Evolutionary conservation across 176 grass and related monocot genomes (phyloP).

Genomic region (Typha latifolia): DNA sequence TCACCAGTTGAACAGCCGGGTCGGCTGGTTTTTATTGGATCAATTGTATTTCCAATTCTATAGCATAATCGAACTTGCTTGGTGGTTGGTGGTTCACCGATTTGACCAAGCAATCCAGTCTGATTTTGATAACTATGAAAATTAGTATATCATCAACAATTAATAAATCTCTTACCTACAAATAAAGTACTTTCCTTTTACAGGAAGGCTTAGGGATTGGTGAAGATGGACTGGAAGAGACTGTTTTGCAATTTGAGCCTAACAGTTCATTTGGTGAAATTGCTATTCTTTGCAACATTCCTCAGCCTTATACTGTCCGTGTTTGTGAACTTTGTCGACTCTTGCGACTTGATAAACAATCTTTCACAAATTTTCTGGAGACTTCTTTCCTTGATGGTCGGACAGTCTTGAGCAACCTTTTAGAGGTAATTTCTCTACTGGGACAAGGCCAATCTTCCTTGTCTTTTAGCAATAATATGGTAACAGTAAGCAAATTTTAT

Average conservation of each 20-base stretch:
- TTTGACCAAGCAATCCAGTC: too few species aligned
- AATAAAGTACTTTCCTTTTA: neutral
- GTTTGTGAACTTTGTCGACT: slow-evolving; percentile 73
- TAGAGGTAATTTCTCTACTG: slow-evolving; percentile 32
- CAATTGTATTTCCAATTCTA: too few species aligned
- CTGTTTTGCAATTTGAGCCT: slow-evolving; percentile 5
- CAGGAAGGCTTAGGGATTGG: slow-evolving; percentile 4
- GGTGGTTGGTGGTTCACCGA: too few species aligned
- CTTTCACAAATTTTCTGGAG: slow-evolving; percentile 76
- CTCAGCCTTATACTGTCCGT: slow-evolving; percentile 69
- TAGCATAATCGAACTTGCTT: too few species aligned
- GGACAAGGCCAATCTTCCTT: neutral
- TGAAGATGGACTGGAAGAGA: slow-evolving; percentile 9
- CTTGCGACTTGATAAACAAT: slow-evolving; percentile 73
- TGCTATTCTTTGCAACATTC: slow-evolving; percentile 19
- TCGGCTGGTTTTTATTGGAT: too few species aligned
- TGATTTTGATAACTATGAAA: too few species aligned
- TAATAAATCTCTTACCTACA: too few species aligned
- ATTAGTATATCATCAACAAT: too few species aligned
- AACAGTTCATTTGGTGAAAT: slow-evolving; percentile 16
- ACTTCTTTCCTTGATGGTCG: slow-evolving; percentile 83
- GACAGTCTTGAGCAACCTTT: slow-evolving; percentile 74
- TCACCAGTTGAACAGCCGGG: too few species aligned
- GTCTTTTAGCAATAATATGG: too few species aligned
- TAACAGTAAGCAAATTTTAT: neutral